Evolutionary conservation across 2,329 filamentous ascomycete genomes (phyloP).

Genomic region (Ophiostoma australiae): DNA sequence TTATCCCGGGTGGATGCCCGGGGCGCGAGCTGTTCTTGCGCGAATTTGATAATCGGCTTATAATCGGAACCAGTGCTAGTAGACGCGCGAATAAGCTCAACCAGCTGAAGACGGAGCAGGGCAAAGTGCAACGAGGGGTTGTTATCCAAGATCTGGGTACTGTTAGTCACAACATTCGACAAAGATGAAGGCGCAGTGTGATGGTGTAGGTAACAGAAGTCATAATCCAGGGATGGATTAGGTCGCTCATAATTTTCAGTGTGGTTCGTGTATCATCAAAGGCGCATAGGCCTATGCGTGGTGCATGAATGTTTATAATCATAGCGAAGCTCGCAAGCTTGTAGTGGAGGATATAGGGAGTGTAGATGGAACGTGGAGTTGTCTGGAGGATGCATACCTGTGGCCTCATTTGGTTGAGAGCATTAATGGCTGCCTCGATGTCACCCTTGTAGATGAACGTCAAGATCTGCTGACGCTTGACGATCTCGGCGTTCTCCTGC

Average conservation of each 20-base stretch:
- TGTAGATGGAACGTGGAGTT: not conserved
- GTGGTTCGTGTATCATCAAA: conserved; percentile 83
- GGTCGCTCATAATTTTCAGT: conserved; percentile 60
- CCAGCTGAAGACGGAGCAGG: conserved; percentile 80
- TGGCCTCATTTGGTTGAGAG: conserved; percentile 83
- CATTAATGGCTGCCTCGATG: conserved; percentile 78
- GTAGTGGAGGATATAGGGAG: not conserved
- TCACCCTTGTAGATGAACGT: conserved; percentile 80
- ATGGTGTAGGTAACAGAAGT: not conserved
- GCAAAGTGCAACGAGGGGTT: conserved; percentile 83
- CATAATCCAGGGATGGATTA: conserved; percentile 14
- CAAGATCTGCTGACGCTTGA: conserved; percentile 74
- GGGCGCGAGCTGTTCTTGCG: conserved; percentile 79
- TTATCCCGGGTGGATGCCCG: conserved; percentile 74
- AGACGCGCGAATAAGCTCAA: conserved; percentile 83
- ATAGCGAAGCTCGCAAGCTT: conserved; percentile 49
- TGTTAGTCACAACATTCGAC: conserved; percentile 32
- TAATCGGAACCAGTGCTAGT: conserved; percentile 69
- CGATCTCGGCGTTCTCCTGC: conserved; percentile 67
- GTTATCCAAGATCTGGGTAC: conserved; percentile 73
- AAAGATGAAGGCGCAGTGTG: not conserved
- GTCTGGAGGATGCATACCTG: conserved; percentile 60
- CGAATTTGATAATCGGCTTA: conserved; percentile 75
- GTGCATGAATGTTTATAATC: conserved; percentile 99
- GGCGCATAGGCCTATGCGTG: conserved; percentile 90